Conservation (phyloP, 2,329 filamentous ascomycete genomes). For the Colletotrichum liaoningense region DNA sequence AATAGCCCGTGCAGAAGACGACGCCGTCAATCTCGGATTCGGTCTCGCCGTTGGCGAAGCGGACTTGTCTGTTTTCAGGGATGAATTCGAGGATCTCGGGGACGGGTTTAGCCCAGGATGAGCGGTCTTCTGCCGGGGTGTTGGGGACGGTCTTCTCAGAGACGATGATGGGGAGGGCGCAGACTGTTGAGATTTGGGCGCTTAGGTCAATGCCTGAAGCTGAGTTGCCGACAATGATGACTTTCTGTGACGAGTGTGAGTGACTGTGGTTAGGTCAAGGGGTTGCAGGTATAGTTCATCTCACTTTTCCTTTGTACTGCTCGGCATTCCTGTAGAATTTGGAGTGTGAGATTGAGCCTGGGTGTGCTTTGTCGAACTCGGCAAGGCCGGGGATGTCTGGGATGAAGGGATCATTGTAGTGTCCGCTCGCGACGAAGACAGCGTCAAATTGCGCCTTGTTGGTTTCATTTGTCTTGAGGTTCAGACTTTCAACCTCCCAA, state of each 20-base stretch:
- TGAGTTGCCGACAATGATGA: conserved; percentile 75
- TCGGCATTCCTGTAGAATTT: conserved; percentile 71
- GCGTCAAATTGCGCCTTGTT: conserved; percentile 64
- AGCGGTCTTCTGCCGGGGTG: conserved; percentile 40
- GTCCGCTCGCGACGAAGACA: conserved; percentile 71
- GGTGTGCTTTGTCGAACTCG: conserved; percentile 61
- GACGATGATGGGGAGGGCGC: conserved; percentile 65
- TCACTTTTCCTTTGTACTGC: conserved; percentile 47
- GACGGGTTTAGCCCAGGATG: conserved; percentile 46
- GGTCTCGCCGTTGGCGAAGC: conserved; percentile 73
- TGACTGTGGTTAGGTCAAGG: neutral
- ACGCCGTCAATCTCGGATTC: conserved; percentile 79
- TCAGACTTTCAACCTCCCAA: conserved; percentile 58
- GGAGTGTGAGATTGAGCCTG: conserved; percentile 68
- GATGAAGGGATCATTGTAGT: conserved; percentile 70
- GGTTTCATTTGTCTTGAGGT: conserved; percentile 42
- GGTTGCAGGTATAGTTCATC: neutral
- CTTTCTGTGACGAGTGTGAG: conserved; percentile 63
- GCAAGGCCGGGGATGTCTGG: conserved; percentile 67
- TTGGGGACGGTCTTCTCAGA: conserved; percentile 57
- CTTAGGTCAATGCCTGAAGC: conserved; percentile 78
- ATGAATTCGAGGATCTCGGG: conserved; percentile 60
- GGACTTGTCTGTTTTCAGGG: conserved; percentile 57
- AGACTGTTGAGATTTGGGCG: conserved; percentile 68
- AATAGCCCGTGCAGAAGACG: conserved; percentile 90